phyloP scores from a whole-genome alignment of 2,329 filamentous ascomycete genomes.

The Tolypocladium paradoxum region DNA sequence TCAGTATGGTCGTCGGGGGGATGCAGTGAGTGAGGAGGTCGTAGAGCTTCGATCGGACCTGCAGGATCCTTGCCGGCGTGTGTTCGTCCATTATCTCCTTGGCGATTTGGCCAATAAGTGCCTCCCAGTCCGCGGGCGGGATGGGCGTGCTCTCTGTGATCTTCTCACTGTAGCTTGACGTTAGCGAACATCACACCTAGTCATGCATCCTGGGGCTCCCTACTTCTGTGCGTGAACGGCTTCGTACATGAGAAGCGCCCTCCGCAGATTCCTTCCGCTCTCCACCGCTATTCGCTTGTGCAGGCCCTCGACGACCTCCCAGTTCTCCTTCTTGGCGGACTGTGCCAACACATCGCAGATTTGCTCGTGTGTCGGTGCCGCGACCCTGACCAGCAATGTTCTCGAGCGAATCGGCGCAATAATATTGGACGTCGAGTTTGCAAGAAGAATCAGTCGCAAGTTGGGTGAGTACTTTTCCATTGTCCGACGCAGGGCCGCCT shows the following conservation, averaged over 20 bases:
- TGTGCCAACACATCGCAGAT: slow-evolving; percentile 68
- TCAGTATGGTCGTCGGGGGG: slow-evolving; percentile 84
- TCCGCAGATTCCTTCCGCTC: slow-evolving; percentile 80
- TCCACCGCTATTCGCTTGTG: slow-evolving; percentile 81
- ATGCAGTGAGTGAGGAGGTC: slow-evolving; percentile 96
- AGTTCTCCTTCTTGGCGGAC: slow-evolving; percentile 69
- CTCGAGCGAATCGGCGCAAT: slow-evolving; percentile 95
- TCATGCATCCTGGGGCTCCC: slow-evolving; percentile 15
- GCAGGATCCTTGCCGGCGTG: slow-evolving; percentile 76
- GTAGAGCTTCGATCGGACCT: slow-evolving; percentile 89
- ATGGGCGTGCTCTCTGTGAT: slow-evolving; percentile 80
- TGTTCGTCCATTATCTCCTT: slow-evolving; percentile 88
- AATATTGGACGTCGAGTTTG: slow-evolving; percentile 95
- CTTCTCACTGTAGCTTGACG: slow-evolving; percentile 56
- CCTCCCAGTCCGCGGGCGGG: slow-evolving; percentile 94
- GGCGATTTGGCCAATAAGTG: slow-evolving; percentile 79
- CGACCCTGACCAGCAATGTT: slow-evolving; percentile 82
- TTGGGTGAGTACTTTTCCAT: slow-evolving; percentile 99
- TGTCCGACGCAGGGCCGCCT: slow-evolving; percentile 84
- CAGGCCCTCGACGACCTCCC: slow-evolving; percentile 63
- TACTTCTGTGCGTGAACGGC: slow-evolving; percentile 96
- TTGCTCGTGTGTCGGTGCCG: slow-evolving; percentile 75
- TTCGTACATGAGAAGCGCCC: slow-evolving; percentile 92
- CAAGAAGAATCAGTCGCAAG: slow-evolving; percentile 77
- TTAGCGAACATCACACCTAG: slow-evolving; percentile 14